Base-by-base conservation (phyloP, 345 rosid genomes). In the Populus euphratica region DNA sequence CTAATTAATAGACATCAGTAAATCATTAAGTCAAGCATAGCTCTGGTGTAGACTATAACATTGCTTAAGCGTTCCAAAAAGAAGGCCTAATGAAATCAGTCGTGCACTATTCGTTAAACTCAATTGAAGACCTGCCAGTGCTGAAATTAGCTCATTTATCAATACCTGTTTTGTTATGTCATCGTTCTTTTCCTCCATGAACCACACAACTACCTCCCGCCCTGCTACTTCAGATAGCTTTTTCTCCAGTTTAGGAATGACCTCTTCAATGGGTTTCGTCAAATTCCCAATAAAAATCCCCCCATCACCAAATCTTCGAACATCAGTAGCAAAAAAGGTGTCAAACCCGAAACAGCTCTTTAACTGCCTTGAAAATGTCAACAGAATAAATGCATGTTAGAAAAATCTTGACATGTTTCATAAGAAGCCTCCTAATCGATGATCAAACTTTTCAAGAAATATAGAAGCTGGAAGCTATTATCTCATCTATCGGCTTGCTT, bases 291-390 rank as follows among this genome's bases (percentile, higher is more conserved):
- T 85, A 81, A 90, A 94, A 70, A 94, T 91, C 1, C 98, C 98
- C 9, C 98, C 98, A 88, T 93, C 98, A 73, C 97, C 98, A 76
- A 94, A 94, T 73, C 98, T 88, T 81, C 98, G 88, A 78, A 88
- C 94, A 77, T 93, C 97, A 20, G 97, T 93, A 3, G 97, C 97
- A 41, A 91, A 94, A 78, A 94, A 94, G 8, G 97, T 91, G 82
- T 93, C 89, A 21, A 93, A 93, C 8, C 98, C 97, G 31, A 91
- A 94, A 79, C 97, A 94, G 86, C 88, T 89, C 84, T 82, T 94
- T 72, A 93, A 87, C 98, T 94, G 91, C 73, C 44, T 77, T 70
- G 68, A n/a, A 79, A 84, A 84, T 61, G 74, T 39, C 69, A 77
- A 17, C 63, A 69, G 38, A 12, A 77, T 10, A 10, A 74, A 36